Evolutionary conservation across 805 yeast species (phyloP).

Genomic region (Nakazawaea peltata): DNA sequence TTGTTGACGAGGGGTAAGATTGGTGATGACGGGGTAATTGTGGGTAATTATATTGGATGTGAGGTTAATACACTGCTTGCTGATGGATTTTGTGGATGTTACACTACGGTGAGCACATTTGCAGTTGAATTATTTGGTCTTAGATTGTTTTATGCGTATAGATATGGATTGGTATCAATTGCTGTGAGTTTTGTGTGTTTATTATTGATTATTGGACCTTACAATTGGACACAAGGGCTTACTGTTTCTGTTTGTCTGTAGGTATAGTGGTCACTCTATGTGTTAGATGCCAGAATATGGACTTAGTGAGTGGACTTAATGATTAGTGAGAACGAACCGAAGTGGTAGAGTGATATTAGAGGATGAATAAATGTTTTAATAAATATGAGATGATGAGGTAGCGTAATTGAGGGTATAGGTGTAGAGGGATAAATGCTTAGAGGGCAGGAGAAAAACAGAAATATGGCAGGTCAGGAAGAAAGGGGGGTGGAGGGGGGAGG

Average conservation of each 20-base stretch:
- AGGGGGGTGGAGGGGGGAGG: too few species aligned
- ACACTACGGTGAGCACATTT: constrained; percentile 75
- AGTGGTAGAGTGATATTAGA: too few species aligned
- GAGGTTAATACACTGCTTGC: constrained; percentile 45
- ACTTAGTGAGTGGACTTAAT: too few species aligned
- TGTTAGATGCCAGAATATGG: too few species aligned
- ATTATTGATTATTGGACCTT: constrained; percentile 55
- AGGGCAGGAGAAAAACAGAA: too few species aligned
- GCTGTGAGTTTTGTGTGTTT: constrained; percentile 5
- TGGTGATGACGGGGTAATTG: constrained; percentile 17
- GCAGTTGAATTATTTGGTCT: constrained; percentile 51
- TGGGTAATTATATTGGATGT: constrained; percentile 29
- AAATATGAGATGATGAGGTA: too few species aligned
- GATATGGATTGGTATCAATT: constrained; percentile 8
- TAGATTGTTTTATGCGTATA: constrained; percentile 10
- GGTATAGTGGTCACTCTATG: too few species aligned
- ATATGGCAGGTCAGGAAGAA: too few species aligned
- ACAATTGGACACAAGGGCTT: constrained; percentile 57
- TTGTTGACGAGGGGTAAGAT: constrained; percentile 36
- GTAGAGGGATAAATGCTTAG: too few species aligned
- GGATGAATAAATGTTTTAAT: too few species aligned
- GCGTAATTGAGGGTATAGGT: too few species aligned
- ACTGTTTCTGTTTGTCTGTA: constrained; percentile 3
- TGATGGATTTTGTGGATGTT: constrained; percentile 64
- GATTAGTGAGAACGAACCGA: too few species aligned